Evolutionary conservation across 2,329 filamentous ascomycete genomes (phyloP), one percentile per base, ranked within the genome.

Genomic region (Alternaria sp.): DNA sequence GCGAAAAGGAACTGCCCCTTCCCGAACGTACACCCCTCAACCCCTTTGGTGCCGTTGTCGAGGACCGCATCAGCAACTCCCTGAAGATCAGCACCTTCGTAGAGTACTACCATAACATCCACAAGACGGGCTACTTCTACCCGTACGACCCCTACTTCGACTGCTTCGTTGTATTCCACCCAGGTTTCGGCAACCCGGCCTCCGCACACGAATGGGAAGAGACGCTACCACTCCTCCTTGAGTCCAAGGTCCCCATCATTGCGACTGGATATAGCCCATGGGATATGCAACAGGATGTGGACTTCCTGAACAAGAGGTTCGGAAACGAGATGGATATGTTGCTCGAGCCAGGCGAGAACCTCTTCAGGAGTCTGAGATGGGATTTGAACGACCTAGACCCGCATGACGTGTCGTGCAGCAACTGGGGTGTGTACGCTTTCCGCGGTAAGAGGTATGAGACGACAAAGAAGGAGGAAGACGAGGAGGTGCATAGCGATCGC

Each of bases 71-170:
- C 8, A 92, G 90, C 74, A 88, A 90, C 54, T 89, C 90, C 66
- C 88, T 98, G 87, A 99, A 99, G 82, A 96, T 99, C 72, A 95
- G 90, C 77, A 99, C 96, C 0, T 97, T 93, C 72, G 94, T 98
- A 51, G 95, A 99, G 70, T 97, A 99, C 81, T 99, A 96, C 81
- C 94, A 99, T 79, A 98, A 92, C 2, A 86, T 99, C 68, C 94
- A 99, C 80, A 88, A 93, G 75, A 91, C 94, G 0, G 90, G 92
- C 46, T 86, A 93, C 74, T 99, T 98, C 80, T 88, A 91, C 57
- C 95, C 96, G 0, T 97, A 96, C 75, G 95, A 99, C 75, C 95
- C 95, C 0, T 99, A 99, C 81, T 97, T 99, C 77, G 95, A 99
- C 82, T 95, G 91, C 78, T 97, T 99, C 74, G 88, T 99, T 72